These are phyloP conservation scores for Periconia sp. DNA, from an alignment of 2,329 filamentous ascomycete genomes.

Conservation along the genomic window DNA sequence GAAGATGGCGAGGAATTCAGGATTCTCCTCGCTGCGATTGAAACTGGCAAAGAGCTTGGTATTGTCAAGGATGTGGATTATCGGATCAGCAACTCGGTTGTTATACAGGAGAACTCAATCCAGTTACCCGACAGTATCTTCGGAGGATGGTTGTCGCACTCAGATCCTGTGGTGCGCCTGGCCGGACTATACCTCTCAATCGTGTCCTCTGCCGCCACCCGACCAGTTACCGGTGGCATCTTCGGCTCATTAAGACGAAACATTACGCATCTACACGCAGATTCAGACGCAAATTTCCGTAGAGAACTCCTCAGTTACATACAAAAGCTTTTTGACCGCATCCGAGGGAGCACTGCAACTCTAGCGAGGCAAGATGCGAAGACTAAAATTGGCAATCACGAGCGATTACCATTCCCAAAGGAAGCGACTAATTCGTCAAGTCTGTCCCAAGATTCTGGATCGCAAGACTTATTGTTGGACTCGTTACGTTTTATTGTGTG, in stretches of 20 bases:
- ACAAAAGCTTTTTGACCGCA: conserved; percentile 74
- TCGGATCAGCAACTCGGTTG: conserved; percentile 22
- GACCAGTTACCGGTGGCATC: conserved; percentile 65
- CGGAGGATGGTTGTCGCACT: conserved; percentile 40
- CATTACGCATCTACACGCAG: conserved; percentile 73
- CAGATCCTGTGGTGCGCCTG: conserved; percentile 61
- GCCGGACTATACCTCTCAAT: conserved; percentile 81
- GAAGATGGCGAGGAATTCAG: conserved; percentile 30
- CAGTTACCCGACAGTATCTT: conserved; percentile 55
- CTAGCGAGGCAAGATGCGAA: conserved; percentile 22
- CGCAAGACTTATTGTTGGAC: conserved; percentile 43
- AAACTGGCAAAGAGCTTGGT: conserved; percentile 51
- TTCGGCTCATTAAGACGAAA: conserved; percentile 66
- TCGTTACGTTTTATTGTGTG: conserved; percentile 70
- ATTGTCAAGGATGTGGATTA: conserved; percentile 44
- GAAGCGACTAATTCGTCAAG: conserved; percentile 5
- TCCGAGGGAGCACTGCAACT: conserved; percentile 48
- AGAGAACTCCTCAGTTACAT: conserved; percentile 76
- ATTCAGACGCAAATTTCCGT: conserved; percentile 83
- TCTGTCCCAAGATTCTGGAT: not conserved
- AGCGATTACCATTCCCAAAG: conserved; percentile 21
- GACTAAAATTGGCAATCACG: not conserved
- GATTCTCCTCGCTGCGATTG: conserved; percentile 43
- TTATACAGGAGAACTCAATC: conserved; percentile 43
- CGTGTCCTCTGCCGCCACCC: conserved; percentile 72